These are phyloP conservation scores for Ustilago tritici DNA, from an alignment of 1,284 basidiomycete genomes.

Conservation along the genomic window DNA sequence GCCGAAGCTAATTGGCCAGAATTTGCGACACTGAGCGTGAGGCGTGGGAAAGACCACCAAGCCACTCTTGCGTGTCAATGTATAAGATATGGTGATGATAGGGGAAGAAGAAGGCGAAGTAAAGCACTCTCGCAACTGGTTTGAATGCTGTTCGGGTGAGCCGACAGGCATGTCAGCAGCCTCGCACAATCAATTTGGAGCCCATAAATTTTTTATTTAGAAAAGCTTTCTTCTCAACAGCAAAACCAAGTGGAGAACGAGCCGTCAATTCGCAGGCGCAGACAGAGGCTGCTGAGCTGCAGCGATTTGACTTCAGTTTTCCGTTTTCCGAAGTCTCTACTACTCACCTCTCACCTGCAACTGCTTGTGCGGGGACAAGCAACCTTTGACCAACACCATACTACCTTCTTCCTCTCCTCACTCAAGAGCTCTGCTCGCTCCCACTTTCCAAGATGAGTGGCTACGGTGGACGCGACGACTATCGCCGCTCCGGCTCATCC, in stretches of 20 bases:
- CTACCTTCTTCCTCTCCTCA: not conserved
- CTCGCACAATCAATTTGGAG: not conserved
- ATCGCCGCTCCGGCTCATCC: conserved; percentile 29
- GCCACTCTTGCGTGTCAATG: not conserved
- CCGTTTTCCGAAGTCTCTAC: too few relatives aligned
- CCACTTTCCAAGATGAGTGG: conserved; percentile 19
- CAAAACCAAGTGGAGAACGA: conserved; percentile 7
- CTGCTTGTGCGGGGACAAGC: too few relatives aligned
- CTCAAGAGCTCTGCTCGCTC: not conserved
- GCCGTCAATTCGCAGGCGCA: too few relatives aligned
- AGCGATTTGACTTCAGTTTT: not conserved
- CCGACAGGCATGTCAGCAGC: conserved; percentile 3
- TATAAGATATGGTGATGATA: not conserved
- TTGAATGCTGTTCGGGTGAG: conserved; percentile 4
- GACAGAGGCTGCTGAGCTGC: too few relatives aligned
- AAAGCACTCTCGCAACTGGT: not conserved
- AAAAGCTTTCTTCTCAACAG: conserved; percentile 5
- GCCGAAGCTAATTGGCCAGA: not conserved
- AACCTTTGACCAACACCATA: too few relatives aligned
- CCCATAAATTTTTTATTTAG: conserved; percentile 7
- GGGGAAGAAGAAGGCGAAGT: not conserved
- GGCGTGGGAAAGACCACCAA: not conserved
- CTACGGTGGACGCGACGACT: conserved; percentile 39
- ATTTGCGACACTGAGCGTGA: not conserved
- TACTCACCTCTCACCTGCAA: too few relatives aligned